Percentiles rank a stretch among this genome's conserved stretches.
Conservation (phyloP, 148 eudicot species). For the Rheum nobile region DNA sequence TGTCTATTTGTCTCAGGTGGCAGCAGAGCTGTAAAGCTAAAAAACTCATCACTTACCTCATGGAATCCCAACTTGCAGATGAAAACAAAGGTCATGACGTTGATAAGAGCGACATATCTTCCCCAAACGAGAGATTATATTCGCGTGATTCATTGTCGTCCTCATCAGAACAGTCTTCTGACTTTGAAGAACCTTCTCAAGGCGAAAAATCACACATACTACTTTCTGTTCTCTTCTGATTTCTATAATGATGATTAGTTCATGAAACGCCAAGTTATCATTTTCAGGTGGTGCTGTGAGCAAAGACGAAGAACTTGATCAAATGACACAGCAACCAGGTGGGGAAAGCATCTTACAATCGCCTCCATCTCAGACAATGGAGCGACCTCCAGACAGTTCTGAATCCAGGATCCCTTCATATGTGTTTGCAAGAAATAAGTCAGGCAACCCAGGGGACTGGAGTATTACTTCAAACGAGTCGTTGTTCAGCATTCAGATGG, state of each 20-base stretch:
- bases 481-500: conserved; percentile 60
- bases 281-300: not conserved
- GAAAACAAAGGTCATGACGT: not conserved
- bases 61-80: conserved; percentile 20
- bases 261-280: not conserved
- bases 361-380: conserved; percentile 60
- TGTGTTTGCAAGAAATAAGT: conserved; percentile 41
- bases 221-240: not conserved
- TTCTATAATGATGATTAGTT: not conserved
- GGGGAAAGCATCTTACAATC: conserved; percentile 21
- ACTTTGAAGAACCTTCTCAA: conserved; percentile 2
- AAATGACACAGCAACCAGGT: too few species aligned
- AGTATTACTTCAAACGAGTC: conserved; percentile 62
- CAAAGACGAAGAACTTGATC: not conserved
- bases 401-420: conserved; percentile 43
- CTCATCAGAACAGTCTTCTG: not conserved
- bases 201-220: not conserved
- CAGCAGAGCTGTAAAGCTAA: not conserved
- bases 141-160: conserved; percentile 11
- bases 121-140: conserved; percentile 11
- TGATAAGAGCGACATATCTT: conserved; percentile 9
- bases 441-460: conserved; percentile 47
- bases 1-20: not conserved
- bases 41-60: not conserved
- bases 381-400: conserved; percentile 21